Base-by-base conservation (phyloP, 768 basidiomycete genomes). In the Sistotremastrum suecicum region DNA sequence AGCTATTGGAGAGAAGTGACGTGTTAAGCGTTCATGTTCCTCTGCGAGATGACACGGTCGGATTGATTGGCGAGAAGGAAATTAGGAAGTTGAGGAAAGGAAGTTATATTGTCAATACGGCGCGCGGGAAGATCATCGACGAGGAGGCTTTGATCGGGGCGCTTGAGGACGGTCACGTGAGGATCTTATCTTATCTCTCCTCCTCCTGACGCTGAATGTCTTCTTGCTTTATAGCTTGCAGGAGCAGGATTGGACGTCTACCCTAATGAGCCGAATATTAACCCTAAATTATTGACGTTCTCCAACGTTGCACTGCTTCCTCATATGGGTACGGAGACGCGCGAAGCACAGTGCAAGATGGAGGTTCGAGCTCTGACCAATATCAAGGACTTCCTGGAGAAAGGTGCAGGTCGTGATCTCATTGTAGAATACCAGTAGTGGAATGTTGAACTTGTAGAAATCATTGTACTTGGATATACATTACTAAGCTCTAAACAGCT, bases 251-350 rank as follows among this genome's bases (percentile, higher is more conserved):
- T 92, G 35, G 88, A 92, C 53, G 89, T 91, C 28, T 90, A 71
- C 61, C 86, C 88, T 7, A 71, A 90, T 62, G 87, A 90, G 56
- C 89, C 90, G 1, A 60, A 72, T 40, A 76, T 89, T 37, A 82
- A 89, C 54, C 80, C 84, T 3, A 75, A 80, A 31, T 64, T 94
- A 34, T 68, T 91, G 46, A 72, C 75, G n/a, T 85, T 87, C 61
- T 78, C 82, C 6, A 78, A 89, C 51, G 80, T 88, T 50, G 82
- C 82, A 32, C 68, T 97, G 6, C 71, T 97, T 12, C 92, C 91
- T 0, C 92, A 94, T 60, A 80, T 94, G 79, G 92, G 91, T 5
- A 90, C 88, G 0, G 80, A 86, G 60, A 90, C 76, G 44, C 75
- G 77, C 51, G 89, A 91, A 54, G 72, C 82, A 5, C 83, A 86